These are phyloP conservation scores for Backusella parvicylindrica DNA, from an alignment of 192 early-diverging fungal species.

Conservation along the genomic window DNA sequence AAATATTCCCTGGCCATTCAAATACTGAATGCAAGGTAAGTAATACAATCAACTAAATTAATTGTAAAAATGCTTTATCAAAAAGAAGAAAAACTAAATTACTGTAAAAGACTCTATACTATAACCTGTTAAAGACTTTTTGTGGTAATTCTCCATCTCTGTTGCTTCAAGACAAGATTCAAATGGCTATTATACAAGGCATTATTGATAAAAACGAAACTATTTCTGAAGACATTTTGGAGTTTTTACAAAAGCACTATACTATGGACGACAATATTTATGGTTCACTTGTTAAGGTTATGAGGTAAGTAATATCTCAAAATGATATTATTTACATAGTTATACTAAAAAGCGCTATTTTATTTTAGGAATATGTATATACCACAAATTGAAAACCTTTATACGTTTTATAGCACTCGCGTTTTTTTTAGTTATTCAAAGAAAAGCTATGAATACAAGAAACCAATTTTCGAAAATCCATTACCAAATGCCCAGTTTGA, in stretches of 20 bases:
- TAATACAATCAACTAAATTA: not conserved
- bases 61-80: not conserved
- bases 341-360: slow-evolving; percentile 4
- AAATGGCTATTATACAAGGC: slow-evolving; percentile 26
- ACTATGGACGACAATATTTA: slow-evolving; percentile 35
- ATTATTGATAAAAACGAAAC: slow-evolving; percentile 36
- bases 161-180: not conserved
- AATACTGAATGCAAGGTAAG: slow-evolving; percentile 52
- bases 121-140: slow-evolving; percentile 37
- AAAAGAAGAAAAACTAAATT: not conserved
- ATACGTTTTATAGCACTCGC: slow-evolving; percentile 52
- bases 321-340: not conserved
- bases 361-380: slow-evolving; percentile 53
- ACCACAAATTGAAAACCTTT: slow-evolving; percentile 59
- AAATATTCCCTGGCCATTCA: slow-evolving; percentile 49
- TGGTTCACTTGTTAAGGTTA: slow-evolving; percentile 29
- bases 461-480: slow-evolving; percentile 57
- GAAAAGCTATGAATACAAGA: slow-evolving; percentile 56
- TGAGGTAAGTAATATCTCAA: slow-evolving; percentile 29
- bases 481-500: slow-evolving; percentile 67
- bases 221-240: slow-evolving; percentile 33
- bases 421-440: slow-evolving; percentile 60
- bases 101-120: slow-evolving; percentile 41
- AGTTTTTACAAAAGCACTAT: slow-evolving; percentile 41
- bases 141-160: slow-evolving; percentile 18